Evolutionary conservation across 768 basidiomycete species (phyloP), one percentile per base, ranked within the genome.

Genomic region (Suillus subaureus): DNA sequence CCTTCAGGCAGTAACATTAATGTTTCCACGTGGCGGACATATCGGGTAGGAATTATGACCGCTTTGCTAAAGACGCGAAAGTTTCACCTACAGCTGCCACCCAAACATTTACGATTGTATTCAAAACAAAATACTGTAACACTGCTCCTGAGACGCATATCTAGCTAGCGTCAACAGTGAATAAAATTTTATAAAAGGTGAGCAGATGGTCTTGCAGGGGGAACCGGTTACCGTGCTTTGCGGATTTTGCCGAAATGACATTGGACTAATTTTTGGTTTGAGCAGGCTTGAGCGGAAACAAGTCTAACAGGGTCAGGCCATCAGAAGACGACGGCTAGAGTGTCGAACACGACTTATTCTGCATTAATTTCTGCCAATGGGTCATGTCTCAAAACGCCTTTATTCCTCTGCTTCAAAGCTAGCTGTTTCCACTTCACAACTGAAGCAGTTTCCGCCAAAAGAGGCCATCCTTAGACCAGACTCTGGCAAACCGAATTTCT

Each of bases 381-480:
- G 83, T 75, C 83, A 86, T 84, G 85, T 82, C 71, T 84, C 83
- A 69, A 84, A 83, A 75, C 85, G 89, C 71, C 73, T 84, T 66
- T 78, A 77, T 69, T 78, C 77, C 54, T 78, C 84, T 61, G 85
- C 84, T 61, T 77, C 85, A 49, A 85, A 81, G 73, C 61, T 79
- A 65, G 85, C 89, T 39, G 80, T 91, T 42, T 85, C 90, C 6
- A 77, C 86, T 2, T 80, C 87, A 21, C 79, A 83, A 60, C 71
- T 90, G 66, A 77, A 77, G 58, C 77, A 75, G 43, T 91, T 92
- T 70, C 91, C 91, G 12, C 89, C 90, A 68, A 81, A 82, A 75
- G 84, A 89, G 69, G 80, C 83, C 64, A 70, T 84, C 66, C 75
- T 73, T 66, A 71, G 70, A 39, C 70, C 71, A 12, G 74, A 79